Percentiles rank a stretch among this genome's conserved stretches.
Evolutionary conservation across 768 basidiomycete species (phyloP).

Genomic region (Collybia nuda): DNA sequence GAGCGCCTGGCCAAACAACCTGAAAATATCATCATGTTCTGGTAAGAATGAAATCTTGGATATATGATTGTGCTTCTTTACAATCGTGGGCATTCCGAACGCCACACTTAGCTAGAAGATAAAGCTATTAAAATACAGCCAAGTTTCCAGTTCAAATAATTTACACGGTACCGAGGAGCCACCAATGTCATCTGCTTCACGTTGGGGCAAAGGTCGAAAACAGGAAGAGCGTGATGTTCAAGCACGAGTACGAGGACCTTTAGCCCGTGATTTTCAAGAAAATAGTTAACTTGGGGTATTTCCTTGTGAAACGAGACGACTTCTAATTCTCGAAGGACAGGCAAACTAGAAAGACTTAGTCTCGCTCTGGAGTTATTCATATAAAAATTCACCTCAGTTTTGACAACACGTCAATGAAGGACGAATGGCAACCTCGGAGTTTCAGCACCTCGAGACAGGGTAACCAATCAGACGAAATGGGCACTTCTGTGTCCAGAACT

Average conservation of each 20-base stretch:
- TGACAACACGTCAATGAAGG: background rate
- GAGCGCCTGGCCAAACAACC: too few relatives aligned
- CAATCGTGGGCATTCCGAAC: too few relatives aligned
- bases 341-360: background rate
- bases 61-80: too few relatives aligned
- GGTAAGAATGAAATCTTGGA: too few relatives aligned
- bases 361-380: background rate
- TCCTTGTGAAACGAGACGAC: background rate
- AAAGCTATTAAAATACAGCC: background rate
- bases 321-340: background rate
- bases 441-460: background rate
- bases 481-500: background rate
- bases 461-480: background rate
- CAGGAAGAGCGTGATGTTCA: background rate
- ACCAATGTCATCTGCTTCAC: background rate
- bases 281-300: background rate
- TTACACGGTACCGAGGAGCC: background rate
- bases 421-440: background rate
- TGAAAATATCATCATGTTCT: too few relatives aligned
- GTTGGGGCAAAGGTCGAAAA: background rate
- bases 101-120: background rate
- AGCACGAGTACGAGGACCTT: background rate
- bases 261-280: background rate
- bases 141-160: background rate
- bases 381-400: background rate